phyloP scores from a whole-genome alignment of 345 rosid species.

The Rhodomyrtus tomentosa region DNA sequence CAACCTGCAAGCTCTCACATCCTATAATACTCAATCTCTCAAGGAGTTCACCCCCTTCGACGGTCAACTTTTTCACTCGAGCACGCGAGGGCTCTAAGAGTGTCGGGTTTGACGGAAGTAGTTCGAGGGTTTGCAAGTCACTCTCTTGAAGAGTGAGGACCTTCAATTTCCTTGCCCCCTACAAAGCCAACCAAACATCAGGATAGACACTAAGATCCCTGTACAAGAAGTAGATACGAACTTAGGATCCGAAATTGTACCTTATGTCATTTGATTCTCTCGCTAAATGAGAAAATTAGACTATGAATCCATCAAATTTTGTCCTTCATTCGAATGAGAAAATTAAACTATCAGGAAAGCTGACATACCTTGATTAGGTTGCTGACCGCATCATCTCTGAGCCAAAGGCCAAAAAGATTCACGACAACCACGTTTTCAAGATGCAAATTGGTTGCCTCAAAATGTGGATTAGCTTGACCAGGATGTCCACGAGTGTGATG shows the following conservation, averaged over 20 bases:
- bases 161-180: background rate
- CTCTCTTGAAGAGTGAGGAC: background rate
- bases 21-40: background rate
- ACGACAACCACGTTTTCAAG: background rate
- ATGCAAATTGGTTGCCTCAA: background rate
- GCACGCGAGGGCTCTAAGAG: background rate
- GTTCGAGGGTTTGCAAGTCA: background rate
- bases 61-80: background rate
- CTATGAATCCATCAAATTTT: background rate
- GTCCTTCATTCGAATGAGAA: background rate
- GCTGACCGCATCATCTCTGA: background rate
- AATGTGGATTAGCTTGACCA: background rate
- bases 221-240: too few relatives aligned
- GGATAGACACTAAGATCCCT: background rate
- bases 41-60: too few relatives aligned
- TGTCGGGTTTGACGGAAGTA: background rate
- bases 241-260: background rate
- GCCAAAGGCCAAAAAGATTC: background rate
- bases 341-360: background rate
- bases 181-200: background rate
- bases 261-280: background rate
- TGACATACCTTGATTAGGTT: background rate
- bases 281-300: background rate
- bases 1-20: too few relatives aligned
- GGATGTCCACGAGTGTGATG: background rate